These are phyloP conservation scores for Exophiala spinifera DNA, from an alignment of 2,329 filamentous ascomycete genomes.

Conservation along the genomic window DNA sequence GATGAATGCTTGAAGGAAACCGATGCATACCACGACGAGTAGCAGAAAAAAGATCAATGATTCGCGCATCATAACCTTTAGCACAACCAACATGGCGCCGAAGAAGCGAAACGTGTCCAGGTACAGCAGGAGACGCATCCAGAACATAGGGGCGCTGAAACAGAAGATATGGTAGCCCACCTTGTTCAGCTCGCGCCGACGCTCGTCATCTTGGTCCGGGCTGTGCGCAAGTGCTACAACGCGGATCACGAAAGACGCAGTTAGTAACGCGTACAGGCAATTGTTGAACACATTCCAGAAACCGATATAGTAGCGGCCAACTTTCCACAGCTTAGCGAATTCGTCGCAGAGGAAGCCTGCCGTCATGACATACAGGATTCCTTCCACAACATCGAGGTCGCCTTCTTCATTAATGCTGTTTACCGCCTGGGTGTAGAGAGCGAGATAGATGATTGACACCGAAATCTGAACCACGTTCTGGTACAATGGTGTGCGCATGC, in stretches of 20 bases:
- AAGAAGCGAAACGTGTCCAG: slow-evolving; percentile 94
- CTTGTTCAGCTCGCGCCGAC: slow-evolving; percentile 65
- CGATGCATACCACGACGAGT: slow-evolving; percentile 70
- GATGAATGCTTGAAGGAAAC: slow-evolving; percentile 89
- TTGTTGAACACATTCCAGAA: slow-evolving; percentile 98
- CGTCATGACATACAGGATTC: slow-evolving; percentile 85
- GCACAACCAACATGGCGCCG: slow-evolving; percentile 93
- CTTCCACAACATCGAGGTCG: slow-evolving; percentile 79
- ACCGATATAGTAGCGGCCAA: slow-evolving; percentile 82
- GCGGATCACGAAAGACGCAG: slow-evolving; percentile 73
- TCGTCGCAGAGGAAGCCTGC: slow-evolving; percentile 89
- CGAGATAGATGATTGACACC: slow-evolving; percentile 78
- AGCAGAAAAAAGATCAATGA: slow-evolving; percentile 95
- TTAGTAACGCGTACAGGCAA: slow-evolving; percentile 73
- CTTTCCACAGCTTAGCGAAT: slow-evolving; percentile 84
- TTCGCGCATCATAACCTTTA: slow-evolving; percentile 93
- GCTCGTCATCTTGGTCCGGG: slow-evolving; percentile 45
- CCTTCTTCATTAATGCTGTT: slow-evolving; percentile 87
- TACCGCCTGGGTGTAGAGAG: slow-evolving; percentile 82
- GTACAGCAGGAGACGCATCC: slow-evolving; percentile 87
- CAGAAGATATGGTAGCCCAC: slow-evolving; percentile 93
- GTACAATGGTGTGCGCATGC: slow-evolving; percentile 87
- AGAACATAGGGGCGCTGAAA: slow-evolving; percentile 94
- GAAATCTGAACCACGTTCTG: slow-evolving; percentile 87
- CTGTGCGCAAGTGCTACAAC: slow-evolving; percentile 71